A percentile compares a stretch with the other conserved stretches of the same genome.
Evolutionary conservation across 805 yeast species (phyloP).

Genomic region (Candida silvicultrix): DNA sequence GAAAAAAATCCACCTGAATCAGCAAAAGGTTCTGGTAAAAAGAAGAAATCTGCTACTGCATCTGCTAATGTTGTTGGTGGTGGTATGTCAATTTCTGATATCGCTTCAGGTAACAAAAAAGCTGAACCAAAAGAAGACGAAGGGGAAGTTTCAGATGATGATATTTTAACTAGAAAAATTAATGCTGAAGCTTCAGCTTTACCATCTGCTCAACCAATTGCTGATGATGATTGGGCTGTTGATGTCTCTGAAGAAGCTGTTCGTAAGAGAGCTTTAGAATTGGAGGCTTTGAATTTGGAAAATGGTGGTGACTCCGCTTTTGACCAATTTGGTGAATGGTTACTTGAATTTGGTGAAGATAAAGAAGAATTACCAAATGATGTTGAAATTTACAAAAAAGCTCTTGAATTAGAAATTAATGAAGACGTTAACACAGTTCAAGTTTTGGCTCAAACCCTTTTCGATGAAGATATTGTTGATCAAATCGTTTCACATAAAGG

Average conservation of each 20-base stretch:
- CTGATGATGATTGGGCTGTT: constrained; percentile 95
- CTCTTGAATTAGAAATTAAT: constrained; percentile 68
- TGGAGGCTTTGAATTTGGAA: constrained; percentile 55
- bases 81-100: constrained; percentile 74
- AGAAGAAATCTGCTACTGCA: constrained; percentile 80
- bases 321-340: constrained; percentile 88
- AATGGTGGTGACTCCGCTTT: constrained; percentile 39
- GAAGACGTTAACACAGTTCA: constrained; percentile 74
- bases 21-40: constrained; percentile 46
- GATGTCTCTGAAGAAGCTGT: constrained; percentile 97
- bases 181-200: constrained; percentile 78
- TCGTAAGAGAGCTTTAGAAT: constrained; percentile 81
- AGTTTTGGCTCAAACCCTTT: constrained; percentile 87
- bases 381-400: constrained; percentile 88
- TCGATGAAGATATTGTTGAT: constrained; percentile 66
- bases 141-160: constrained; percentile 54
- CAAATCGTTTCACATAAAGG: constrained; percentile 79
- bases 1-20: constrained; percentile 81
- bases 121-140: constrained; percentile 24
- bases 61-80: constrained; percentile 87
- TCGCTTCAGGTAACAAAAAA: constrained; percentile 47
- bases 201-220: constrained; percentile 54
- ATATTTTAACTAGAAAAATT: constrained; percentile 69
- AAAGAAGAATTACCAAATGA: constrained; percentile 67
- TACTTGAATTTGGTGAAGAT: constrained; percentile 45